Conservation (phyloP, 2,329 filamentous ascomycete genomes). For the Colletotrichum sp. region DNA sequence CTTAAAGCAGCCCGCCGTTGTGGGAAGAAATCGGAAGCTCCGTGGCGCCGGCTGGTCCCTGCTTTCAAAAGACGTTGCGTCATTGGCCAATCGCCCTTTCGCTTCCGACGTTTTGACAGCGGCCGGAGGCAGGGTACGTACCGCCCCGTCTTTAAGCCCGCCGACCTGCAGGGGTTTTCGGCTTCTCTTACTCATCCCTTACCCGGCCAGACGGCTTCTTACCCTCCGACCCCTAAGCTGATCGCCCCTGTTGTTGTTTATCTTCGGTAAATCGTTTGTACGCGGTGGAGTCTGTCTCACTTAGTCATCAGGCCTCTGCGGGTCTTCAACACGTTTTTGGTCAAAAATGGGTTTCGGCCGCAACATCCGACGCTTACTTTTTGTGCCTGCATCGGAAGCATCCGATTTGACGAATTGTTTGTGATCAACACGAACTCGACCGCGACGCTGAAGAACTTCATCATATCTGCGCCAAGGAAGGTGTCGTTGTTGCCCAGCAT, state of each 20-base stretch:
- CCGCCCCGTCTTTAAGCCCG: neutral
- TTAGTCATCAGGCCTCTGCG: neutral
- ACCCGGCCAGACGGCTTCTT: neutral
- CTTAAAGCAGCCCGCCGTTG: slow-evolving; percentile 1
- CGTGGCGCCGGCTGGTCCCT: neutral
- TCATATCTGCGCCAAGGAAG: neutral
- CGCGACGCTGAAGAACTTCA: neutral
- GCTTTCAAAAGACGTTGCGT: neutral
- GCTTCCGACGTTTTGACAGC: neutral
- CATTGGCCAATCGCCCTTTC: slow-evolving; percentile 5
- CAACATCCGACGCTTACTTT: neutral
- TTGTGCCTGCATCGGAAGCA: neutral
- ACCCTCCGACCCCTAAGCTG: neutral
- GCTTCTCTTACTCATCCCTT: slow-evolving; percentile 3
- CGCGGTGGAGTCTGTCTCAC: neutral
- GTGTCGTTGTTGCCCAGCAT: neutral
- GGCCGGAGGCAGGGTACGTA: neutral
- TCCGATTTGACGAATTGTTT: neutral
- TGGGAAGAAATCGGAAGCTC: slow-evolving; percentile 20
- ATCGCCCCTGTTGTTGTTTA: neutral
- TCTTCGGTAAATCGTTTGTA: neutral
- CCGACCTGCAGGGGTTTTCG: slow-evolving; percentile 7
- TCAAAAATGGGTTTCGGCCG: neutral
- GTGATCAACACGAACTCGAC: neutral
- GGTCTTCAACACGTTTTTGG: neutral